A percentile compares a stretch with the other conserved stretches of the same genome.
Conservation (phyloP, 441 rosid species). For the Rhodomyrtus psidioides region DNA sequence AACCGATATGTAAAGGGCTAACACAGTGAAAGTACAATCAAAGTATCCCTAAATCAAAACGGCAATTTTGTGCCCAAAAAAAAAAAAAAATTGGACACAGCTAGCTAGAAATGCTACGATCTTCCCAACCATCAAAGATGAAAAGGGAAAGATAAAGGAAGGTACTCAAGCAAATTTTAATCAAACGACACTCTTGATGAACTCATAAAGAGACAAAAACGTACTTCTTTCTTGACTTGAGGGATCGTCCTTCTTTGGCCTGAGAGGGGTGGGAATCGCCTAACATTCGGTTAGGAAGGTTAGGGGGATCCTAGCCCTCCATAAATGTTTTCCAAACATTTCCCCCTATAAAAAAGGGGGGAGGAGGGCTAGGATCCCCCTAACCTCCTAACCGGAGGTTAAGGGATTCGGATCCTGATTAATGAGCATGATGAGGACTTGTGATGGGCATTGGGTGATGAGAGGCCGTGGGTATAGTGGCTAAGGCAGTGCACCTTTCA, state of each 20-base stretch:
- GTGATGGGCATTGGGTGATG: background rate
- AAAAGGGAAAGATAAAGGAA: background rate
- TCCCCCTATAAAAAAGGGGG: no score
- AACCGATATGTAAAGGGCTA: background rate
- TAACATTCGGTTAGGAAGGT: no score
- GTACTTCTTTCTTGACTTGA: background rate
- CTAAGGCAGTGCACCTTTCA: background rate
- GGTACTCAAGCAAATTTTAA: background rate
- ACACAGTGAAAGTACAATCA: background rate
- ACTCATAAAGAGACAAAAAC: background rate
- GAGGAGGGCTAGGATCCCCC: no score
- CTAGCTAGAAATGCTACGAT: background rate
- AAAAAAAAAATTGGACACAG: background rate
- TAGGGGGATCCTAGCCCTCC: no score
- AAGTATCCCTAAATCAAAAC: background rate
- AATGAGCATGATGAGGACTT: background rate
- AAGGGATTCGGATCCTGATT: no score
- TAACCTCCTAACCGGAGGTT: no score
- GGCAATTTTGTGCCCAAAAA: background rate
- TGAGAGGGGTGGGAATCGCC: no score
- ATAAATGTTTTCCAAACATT: no score
- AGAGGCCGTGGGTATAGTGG: background rate
- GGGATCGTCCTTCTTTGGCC: background rate
- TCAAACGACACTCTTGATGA: background rate
- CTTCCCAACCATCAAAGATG: background rate